Percentiles rank a stretch among this genome's conserved stretches.
Evolutionary conservation across 164 flowering plant genomes (phyloP).

Genomic region (Aristolochia californica): DNA sequence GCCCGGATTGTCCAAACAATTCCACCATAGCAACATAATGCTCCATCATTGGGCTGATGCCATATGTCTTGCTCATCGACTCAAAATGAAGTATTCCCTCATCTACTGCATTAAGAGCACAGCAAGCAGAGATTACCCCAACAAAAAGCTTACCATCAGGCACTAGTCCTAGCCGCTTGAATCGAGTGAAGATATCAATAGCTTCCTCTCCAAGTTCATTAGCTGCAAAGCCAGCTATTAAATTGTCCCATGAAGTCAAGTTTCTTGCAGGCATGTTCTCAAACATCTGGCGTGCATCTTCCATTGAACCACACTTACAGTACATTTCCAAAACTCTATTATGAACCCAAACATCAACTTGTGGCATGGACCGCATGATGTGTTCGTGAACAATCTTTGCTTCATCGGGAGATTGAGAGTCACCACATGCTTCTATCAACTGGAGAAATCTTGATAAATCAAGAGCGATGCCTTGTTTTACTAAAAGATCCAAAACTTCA

Average conservation of each 20-base stretch:
- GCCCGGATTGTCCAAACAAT: constrained; percentile 58
- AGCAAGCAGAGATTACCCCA: constrained; percentile 57
- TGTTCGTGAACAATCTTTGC: constrained; percentile 52
- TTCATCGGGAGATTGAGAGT: constrained; percentile 37
- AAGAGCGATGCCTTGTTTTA: constrained; percentile 24
- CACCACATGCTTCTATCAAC: constrained; percentile 54
- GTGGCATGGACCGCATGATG: constrained; percentile 19
- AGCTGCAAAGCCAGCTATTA: constrained; percentile 52
- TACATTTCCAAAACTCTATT: constrained; percentile 69
- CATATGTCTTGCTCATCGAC: constrained; percentile 47
- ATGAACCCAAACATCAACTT: constrained; percentile 25
- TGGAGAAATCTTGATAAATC: constrained; percentile 34
- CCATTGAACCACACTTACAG: constrained; percentile 45
- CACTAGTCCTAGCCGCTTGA: constrained; percentile 47
- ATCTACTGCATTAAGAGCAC: constrained; percentile 35
- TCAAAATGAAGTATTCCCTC: constrained; percentile 75
- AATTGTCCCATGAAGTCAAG: constrained; percentile 63
- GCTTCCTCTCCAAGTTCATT: constrained; percentile 72
- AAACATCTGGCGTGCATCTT: constrained; percentile 46
- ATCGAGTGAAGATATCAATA: constrained; percentile 44
- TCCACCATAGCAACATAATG: constrained; percentile 57
- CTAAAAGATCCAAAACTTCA: constrained; percentile 36
- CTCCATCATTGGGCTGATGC: constrained; percentile 52
- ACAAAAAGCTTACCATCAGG: constrained; percentile 58
- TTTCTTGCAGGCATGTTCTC: constrained; percentile 45